phyloP scores from a whole-genome alignment of 2,329 filamentous ascomycete genomes.

The Sporothrix brasiliensis region DNA sequence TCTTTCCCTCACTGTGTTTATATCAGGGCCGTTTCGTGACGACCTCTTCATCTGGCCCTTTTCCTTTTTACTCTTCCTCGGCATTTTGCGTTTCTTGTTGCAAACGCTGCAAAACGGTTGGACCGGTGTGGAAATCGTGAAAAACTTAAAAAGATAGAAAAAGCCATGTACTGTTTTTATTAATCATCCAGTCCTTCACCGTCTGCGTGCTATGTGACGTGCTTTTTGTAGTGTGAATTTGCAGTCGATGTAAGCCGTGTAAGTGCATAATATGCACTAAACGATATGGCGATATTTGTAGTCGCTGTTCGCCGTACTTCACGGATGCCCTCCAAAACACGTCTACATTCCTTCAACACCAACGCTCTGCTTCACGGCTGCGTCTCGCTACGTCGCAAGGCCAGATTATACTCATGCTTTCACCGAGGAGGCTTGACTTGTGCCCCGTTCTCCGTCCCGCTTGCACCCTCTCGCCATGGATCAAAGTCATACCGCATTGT shows the following conservation, averaged over 20 bases:
- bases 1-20: neutral
- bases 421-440: neutral
- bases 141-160: slow-evolving; percentile 21
- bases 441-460: neutral
- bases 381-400: neutral
- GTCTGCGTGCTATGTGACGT: neutral
- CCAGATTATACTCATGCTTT: neutral
- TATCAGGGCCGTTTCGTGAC: slow-evolving; percentile 13
- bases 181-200: neutral
- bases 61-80: neutral
- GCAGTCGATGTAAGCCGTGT: neutral
- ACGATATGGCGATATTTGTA: neutral
- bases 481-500: neutral
- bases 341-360: neutral
- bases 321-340: neutral
- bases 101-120: slow-evolving; percentile 12
- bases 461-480: neutral
- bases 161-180: neutral
- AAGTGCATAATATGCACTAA: slow-evolving; percentile 19
- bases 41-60: too few species aligned
- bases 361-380: neutral
- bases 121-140: slow-evolving; percentile 3
- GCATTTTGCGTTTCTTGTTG: neutral
- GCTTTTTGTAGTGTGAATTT: neutral
- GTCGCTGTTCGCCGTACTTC: too few species aligned